Evolutionary conservation across 2,329 filamentous ascomycete genomes (phyloP).

Genomic region (Coleophoma eucalyptorum): DNA sequence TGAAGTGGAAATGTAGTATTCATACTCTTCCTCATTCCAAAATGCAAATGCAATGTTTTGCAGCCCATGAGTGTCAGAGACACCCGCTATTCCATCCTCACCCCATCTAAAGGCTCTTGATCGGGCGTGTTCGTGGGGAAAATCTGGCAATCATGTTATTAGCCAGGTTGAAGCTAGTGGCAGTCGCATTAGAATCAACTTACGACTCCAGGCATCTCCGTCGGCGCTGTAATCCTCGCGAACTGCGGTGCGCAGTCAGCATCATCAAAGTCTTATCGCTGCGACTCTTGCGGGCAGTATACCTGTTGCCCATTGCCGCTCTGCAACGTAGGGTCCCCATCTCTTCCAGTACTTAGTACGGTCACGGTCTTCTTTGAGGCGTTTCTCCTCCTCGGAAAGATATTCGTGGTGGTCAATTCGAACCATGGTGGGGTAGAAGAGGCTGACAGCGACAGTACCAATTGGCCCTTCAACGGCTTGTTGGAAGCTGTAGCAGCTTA

Average conservation of each 20-base stretch:
- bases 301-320: slow-evolving; percentile 95
- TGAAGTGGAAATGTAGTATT: no score
- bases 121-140: slow-evolving; percentile 87
- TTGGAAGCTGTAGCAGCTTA: no score
- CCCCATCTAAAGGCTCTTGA: slow-evolving; percentile 92
- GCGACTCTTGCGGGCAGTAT: slow-evolving; percentile 16
- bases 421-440: slow-evolving; percentile 61
- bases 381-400: slow-evolving; percentile 84
- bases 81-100: slow-evolving; percentile 93
- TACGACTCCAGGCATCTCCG: slow-evolving; percentile 94
- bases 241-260: slow-evolving; percentile 43
- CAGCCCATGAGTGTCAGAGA: slow-evolving; percentile 84
- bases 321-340: slow-evolving; percentile 92
- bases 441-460: background rate
- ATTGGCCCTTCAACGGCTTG: background rate
- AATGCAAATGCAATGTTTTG: slow-evolving; percentile 95
- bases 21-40: slow-evolving; percentile 94
- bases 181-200: slow-evolving; percentile 34
- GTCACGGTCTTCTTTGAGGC: slow-evolving; percentile 80
- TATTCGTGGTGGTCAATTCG: slow-evolving; percentile 85
- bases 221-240: slow-evolving; percentile 87
- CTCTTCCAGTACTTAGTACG: slow-evolving; percentile 94
- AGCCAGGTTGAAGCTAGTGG: background rate
- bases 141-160: slow-evolving; percentile 54
- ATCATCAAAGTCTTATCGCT: no score